Evolutionary conservation across 352 stramenopile genomes (phyloP).

Genomic region (Phytophthora vignae): DNA sequence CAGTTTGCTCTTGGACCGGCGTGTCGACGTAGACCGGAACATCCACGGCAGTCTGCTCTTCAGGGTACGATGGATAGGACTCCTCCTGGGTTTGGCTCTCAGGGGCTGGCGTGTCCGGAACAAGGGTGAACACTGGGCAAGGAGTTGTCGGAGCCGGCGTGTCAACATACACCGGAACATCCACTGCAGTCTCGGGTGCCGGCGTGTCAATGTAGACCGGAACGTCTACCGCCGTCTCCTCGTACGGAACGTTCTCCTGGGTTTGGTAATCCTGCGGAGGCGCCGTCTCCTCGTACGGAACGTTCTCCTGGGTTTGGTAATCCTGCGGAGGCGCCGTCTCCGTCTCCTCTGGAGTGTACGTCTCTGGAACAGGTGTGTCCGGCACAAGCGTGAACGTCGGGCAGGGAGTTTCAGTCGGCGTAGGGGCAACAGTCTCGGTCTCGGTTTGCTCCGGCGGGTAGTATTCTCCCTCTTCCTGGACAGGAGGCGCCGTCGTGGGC

Average conservation of each 20-base stretch:
- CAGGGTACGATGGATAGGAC: too few relatives aligned
- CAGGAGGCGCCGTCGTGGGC: neutral
- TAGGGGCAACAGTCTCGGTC: slow-evolving; percentile 12
- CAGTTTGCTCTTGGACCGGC: too few relatives aligned
- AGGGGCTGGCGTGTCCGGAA: slow-evolving; percentile 17
- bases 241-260: neutral
- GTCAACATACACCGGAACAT: slow-evolving; percentile 3
- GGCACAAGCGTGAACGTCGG: slow-evolving; percentile 14
- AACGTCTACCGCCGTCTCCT: slow-evolving; percentile 6
- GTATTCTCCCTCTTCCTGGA: slow-evolving; percentile 6
- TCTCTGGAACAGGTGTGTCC: slow-evolving; percentile 20
- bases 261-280: neutral
- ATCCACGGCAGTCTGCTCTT: neutral
- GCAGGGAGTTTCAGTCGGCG: slow-evolving; percentile 9
- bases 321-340: slow-evolving; percentile 5
- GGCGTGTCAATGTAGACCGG: slow-evolving; percentile 11
- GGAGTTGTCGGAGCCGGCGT: slow-evolving; percentile 23
- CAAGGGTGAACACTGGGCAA: slow-evolving; percentile 14
- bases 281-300: slow-evolving; percentile 5
- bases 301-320: neutral
- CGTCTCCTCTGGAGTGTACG: slow-evolving; percentile 15
- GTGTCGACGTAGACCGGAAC: too few relatives aligned
- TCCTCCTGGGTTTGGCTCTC: slow-evolving; percentile 5
- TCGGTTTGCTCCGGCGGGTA: slow-evolving; percentile 8
- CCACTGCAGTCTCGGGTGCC: neutral